Evolutionary conservation across 768 basidiomycete genomes (phyloP), one percentile per base, ranked within the genome.

Genomic region (Phylloporus sp.): DNA sequence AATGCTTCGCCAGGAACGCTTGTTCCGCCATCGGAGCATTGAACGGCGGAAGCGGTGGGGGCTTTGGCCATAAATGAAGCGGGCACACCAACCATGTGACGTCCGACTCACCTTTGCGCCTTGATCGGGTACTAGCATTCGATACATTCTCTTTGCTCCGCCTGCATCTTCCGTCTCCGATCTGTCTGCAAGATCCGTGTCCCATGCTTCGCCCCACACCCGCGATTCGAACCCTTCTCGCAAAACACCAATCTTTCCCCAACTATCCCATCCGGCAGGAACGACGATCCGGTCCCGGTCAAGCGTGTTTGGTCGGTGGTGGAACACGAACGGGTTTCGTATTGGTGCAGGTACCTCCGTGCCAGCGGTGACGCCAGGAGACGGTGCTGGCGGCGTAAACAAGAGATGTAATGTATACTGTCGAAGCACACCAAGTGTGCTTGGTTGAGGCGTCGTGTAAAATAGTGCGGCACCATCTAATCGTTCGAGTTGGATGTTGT

Each of bases 251-350:
- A 97, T 95, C 72, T 97, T 98, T 0, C 94, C 93, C 89, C 91
- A 96, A 55, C 88, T 90, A 61, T 98, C 96, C 96, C 96, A 99
- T 1, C 96, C 96, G 2, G 90, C 80, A 1, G 95, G 96, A 6
- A 98, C 82, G 35, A 96, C 80, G 42, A 97, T 85, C 11, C 81
- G 84, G 59, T 97, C 94, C 26, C 96, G 82, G 62, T 98, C 96
- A 37, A 98, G 72, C 0, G 89, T 86, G 62, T 97, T 98, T 2
- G 96, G 86, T 54, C 87, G 85, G 45, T 90, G 80, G 4, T 75
- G 69, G 67, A 96, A 98, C 0, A 90, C 84, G 69, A 97, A 96
- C 2, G 84, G 80, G 57, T 90, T 89, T 31, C 84, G 81, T 22
- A 72, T 70, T 6, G 85, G 81, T 17, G 74, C 68, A 0, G 70